Percentiles rank a stretch among this genome's conserved stretches.
Evolutionary conservation across 2,329 filamentous ascomycete genomes (phyloP).

Genomic region (Shiraia sp.): DNA sequence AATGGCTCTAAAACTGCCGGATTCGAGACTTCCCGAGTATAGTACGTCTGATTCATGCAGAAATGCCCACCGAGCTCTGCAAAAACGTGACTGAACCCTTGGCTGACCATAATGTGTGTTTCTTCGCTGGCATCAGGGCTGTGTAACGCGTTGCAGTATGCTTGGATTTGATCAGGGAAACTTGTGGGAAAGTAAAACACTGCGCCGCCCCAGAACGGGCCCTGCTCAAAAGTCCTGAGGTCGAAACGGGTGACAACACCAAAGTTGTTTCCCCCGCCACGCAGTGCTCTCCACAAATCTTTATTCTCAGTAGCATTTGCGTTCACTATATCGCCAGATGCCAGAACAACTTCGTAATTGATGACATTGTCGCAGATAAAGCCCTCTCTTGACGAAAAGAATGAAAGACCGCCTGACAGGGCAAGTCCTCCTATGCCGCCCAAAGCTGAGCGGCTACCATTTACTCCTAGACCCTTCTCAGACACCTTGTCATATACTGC

Average conservation of each 20-base stretch:
- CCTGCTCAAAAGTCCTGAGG: slow-evolving; percentile 13
- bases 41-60: slow-evolving; percentile 10
- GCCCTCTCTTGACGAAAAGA: slow-evolving; percentile 12
- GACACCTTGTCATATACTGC: slow-evolving; percentile 5
- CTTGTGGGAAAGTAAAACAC: slow-evolving; percentile 13
- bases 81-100: slow-evolving; percentile 4
- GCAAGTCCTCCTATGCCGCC: neutral
- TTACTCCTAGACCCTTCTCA: slow-evolving; percentile 6
- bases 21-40: slow-evolving; percentile 9
- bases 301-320: slow-evolving; percentile 3
- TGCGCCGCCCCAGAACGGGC: slow-evolving; percentile 16
- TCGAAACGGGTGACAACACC: slow-evolving; percentile 20
- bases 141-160: slow-evolving; percentile 29
- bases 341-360: slow-evolving; percentile 38
- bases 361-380: slow-evolving; percentile 17
- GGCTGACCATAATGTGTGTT: slow-evolving; percentile 11
- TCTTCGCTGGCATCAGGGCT: slow-evolving; percentile 30
- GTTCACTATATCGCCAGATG: slow-evolving; percentile 23
- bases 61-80: slow-evolving; percentile 4
- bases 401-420: slow-evolving; percentile 11
- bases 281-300: slow-evolving; percentile 32
- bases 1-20: slow-evolving; percentile 10
- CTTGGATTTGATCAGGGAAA: slow-evolving; percentile 6
- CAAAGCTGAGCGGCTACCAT: slow-evolving; percentile 4
- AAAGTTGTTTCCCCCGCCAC: slow-evolving; percentile 26